Conservation (phyloP, 139 green algal genomes). For the Chlorella sp. region DNA sequence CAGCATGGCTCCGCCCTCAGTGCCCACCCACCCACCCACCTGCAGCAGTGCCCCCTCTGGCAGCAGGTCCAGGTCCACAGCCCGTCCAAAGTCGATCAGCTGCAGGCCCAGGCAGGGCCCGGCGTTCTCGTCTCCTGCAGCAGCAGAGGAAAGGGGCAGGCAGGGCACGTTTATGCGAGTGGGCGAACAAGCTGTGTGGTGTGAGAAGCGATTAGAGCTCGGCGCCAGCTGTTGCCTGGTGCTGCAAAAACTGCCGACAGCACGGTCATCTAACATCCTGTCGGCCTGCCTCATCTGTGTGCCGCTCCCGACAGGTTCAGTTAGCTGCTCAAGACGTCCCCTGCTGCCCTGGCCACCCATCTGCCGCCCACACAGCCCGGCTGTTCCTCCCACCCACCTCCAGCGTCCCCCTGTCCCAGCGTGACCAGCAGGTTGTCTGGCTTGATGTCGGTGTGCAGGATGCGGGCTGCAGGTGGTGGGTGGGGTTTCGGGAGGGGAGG, state of each 20-base stretch:
- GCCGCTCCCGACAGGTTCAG: too few species aligned
- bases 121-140: constrained; percentile 10
- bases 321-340: too few species aligned
- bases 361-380: not conserved
- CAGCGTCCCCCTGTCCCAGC: not conserved
- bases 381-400: too few species aligned
- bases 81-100: constrained; percentile 64
- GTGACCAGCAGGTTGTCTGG: constrained; percentile 64
- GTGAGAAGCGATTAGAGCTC: too few species aligned
- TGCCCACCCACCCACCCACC: constrained; percentile 5
- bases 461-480: not conserved
- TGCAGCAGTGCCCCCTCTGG: constrained; percentile 40
- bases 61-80: constrained; percentile 61
- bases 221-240: too few species aligned
- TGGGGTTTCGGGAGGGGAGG: not conserved
- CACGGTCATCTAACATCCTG: too few species aligned
- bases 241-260: too few species aligned
- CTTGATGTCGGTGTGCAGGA: constrained; percentile 62
- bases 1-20: too few species aligned
- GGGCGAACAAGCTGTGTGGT: too few species aligned
- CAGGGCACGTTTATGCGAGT: too few species aligned
- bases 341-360: too few species aligned
- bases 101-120: constrained; percentile 25
- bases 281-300: too few species aligned
- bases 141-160: not conserved